Percentiles rank a stretch among this genome's conserved stretches.
These are phyloP conservation scores for Phytophthora kernoviae DNA, from an alignment of 352 stramenopile species.

Conservation along the genomic window DNA sequence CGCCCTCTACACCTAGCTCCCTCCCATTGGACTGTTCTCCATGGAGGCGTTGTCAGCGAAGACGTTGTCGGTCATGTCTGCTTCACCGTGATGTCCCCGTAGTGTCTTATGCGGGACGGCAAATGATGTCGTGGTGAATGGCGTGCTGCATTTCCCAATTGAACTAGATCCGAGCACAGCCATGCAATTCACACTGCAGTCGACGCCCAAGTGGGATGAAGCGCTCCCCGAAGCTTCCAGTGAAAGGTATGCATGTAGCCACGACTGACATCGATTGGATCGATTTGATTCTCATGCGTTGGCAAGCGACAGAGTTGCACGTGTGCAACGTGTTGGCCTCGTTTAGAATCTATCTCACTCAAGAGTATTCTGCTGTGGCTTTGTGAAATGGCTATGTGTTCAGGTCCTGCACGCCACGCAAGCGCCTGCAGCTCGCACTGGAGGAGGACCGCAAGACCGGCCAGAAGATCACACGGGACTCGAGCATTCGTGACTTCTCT, in stretches of 20 bases:
- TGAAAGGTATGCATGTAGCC: conserved; percentile 17
- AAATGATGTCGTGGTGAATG: too few relatives aligned
- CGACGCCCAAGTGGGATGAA: conserved; percentile 9
- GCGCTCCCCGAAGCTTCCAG: background rate
- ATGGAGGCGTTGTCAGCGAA: too few relatives aligned
- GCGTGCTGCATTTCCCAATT: conserved; percentile 28
- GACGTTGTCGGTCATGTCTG: too few relatives aligned
- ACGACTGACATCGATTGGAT: background rate
- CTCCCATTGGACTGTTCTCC: too few relatives aligned
- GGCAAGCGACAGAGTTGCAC: conserved; percentile 5
- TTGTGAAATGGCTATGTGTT: background rate
- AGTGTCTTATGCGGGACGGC: too few relatives aligned
- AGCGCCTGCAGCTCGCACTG: conserved; percentile 62
- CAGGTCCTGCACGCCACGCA: conserved; percentile 68
- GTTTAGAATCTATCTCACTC: background rate
- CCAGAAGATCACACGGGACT: conserved; percentile 23
- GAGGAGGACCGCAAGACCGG: conserved; percentile 56
- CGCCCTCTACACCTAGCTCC: too few relatives aligned
- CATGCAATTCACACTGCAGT: conserved; percentile 26
- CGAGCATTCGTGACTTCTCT: conserved; percentile 52
- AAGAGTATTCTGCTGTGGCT: background rate
- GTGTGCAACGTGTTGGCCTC: background rate
- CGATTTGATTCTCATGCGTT: background rate
- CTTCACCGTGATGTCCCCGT: too few relatives aligned
- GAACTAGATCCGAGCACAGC: conserved; percentile 7